These are phyloP conservation scores for Westerdykella aurantiaca DNA, from an alignment of 2,329 filamentous ascomycete genomes.

Conservation along the genomic window DNA sequence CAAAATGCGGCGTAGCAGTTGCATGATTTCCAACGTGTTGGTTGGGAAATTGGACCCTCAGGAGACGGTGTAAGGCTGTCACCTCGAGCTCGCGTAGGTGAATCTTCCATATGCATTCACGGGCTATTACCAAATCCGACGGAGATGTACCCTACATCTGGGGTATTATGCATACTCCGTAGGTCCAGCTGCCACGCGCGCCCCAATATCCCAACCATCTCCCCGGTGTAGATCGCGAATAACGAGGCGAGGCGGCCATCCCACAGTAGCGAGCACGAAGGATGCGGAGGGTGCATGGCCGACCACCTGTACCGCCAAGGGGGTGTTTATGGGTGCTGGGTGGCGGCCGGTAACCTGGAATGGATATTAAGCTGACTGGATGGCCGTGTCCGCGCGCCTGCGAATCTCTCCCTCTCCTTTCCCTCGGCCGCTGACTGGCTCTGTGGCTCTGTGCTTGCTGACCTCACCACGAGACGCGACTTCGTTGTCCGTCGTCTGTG, in stretches of 20 bases:
- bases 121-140: too few relatives aligned
- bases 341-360: background rate
- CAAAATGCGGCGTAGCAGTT: too few relatives aligned
- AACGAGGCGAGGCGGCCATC: background rate
- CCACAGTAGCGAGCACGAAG: background rate
- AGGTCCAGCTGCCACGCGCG: background rate
- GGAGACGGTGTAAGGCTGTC: too few relatives aligned
- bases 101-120: too few relatives aligned
- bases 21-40: too few relatives aligned
- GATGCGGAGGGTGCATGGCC: background rate
- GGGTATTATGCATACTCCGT: background rate
- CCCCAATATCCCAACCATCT: background rate
- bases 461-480: background rate
- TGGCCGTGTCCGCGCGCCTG: background rate
- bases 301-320: too few relatives aligned
- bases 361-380: background rate
- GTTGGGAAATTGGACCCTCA: too few relatives aligned
- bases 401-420: background rate
- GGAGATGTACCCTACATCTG: too few relatives aligned
- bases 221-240: background rate
- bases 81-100: too few relatives aligned
- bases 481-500: background rate
- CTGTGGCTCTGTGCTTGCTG: background rate
- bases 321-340: too few relatives aligned
- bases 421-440: background rate